phyloP scores from a whole-genome alignment of 345 rosid species.

The Eucalyptus victrix region DNA sequence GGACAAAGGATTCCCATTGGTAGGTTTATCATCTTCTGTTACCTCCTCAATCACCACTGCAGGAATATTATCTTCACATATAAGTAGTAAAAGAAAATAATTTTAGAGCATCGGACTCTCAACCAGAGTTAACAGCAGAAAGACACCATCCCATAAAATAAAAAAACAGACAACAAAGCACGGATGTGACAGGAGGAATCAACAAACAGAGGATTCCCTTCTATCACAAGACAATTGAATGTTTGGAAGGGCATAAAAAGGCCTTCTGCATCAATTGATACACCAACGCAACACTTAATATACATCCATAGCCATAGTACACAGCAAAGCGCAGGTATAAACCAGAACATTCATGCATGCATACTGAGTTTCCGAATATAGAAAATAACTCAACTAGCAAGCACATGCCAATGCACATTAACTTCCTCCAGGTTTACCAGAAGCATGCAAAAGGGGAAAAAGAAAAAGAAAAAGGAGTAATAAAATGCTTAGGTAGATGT shows the following conservation, averaged over 20 bases:
- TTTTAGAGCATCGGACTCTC: neutral
- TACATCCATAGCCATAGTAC: neutral
- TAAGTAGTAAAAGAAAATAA: neutral
- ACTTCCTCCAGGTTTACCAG: neutral
- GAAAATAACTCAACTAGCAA: neutral
- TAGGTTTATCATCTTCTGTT: conserved; percentile 56
- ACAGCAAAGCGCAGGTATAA: neutral
- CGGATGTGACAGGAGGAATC: neutral
- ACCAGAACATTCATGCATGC: neutral
- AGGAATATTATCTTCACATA: neutral
- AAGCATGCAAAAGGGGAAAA: neutral
- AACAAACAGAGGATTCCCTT: neutral
- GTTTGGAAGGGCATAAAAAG: neutral
- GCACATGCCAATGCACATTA: neutral
- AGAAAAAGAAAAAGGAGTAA: neutral
- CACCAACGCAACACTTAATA: neutral
- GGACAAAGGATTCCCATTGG: conserved; percentile 15
- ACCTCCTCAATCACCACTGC: conserved; percentile 55
- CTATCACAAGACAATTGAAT: neutral
- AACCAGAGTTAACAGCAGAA: neutral
- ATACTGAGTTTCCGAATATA: neutral
- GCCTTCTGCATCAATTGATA: neutral
- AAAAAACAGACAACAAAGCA: neutral
- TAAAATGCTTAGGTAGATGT: neutral
- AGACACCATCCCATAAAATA: neutral